These are phyloP conservation scores for Exophiala aquamarina DNA, from an alignment of 2,329 filamentous ascomycete species.

Conservation along the genomic window DNA sequence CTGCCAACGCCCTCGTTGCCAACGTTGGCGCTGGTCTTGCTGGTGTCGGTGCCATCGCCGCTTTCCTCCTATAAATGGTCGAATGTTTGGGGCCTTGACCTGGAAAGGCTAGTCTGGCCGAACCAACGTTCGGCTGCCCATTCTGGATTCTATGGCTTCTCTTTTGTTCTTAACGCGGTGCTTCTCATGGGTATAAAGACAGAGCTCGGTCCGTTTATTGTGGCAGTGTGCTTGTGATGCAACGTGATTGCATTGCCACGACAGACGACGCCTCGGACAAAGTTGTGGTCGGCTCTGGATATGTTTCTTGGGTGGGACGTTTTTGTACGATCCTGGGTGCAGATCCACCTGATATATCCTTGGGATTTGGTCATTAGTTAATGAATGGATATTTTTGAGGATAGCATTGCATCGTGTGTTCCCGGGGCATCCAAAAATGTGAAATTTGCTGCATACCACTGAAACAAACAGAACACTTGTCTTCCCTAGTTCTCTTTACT, in stretches of 20 bases:
- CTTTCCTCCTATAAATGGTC: slow-evolving; percentile 28
- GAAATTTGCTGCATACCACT: slow-evolving; percentile 9
- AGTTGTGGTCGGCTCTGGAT: slow-evolving; percentile 6
- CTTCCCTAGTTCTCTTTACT: too few relatives aligned
- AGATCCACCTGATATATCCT: slow-evolving; percentile 15
- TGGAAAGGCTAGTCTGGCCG: slow-evolving; percentile 4
- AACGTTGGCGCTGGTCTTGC: slow-evolving; percentile 29
- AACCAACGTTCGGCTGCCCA: too few relatives aligned
- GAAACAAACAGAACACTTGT: slow-evolving; percentile 1
- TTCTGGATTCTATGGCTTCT: slow-evolving; percentile 3
- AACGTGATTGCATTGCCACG: too few relatives aligned
- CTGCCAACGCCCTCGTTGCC: slow-evolving; percentile 26
- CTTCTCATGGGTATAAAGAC: not conserved
- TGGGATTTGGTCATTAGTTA: slow-evolving; percentile 16
- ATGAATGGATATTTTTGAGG: slow-evolving; percentile 20
- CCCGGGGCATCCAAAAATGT: slow-evolving; percentile 19
- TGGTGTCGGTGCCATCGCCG: slow-evolving; percentile 29
- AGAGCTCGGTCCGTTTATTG: too few relatives aligned
- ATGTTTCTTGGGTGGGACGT: slow-evolving; percentile 10
- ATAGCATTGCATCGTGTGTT: slow-evolving; percentile 19
- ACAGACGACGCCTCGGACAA: slow-evolving; percentile 7
- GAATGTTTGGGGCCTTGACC: slow-evolving; percentile 6
- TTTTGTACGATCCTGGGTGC: slow-evolving; percentile 8
- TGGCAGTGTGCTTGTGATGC: too few relatives aligned
- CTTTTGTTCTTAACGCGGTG: slow-evolving; percentile 19